These are phyloP conservation scores for Lenzites betulinus DNA, from an alignment of 768 basidiomycete genomes.

Conservation along the genomic window DNA sequence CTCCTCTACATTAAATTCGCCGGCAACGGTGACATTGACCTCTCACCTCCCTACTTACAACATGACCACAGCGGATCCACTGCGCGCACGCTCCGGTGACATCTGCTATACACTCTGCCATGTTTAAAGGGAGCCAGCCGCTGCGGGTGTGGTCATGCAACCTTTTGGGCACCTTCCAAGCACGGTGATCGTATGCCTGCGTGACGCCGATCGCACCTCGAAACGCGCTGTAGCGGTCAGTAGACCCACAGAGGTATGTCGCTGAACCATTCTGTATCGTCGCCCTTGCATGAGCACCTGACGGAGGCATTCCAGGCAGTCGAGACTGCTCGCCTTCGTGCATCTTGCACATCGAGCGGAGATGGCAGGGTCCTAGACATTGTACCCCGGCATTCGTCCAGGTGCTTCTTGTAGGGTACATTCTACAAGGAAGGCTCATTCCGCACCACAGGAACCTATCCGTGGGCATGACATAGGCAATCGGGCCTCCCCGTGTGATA, in stretches of 20 bases:
- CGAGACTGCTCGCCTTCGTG: neutral
- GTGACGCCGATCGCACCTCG: slow-evolving; percentile 9
- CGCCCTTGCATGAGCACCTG: neutral
- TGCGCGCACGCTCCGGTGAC: neutral
- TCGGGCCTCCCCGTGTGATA: slow-evolving; percentile 4
- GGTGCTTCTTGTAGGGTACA: slow-evolving; percentile 8
- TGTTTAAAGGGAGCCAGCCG: neutral
- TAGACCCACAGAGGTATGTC: slow-evolving; percentile 7
- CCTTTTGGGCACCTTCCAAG: neutral
- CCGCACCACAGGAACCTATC: neutral
- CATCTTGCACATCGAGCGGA: neutral
- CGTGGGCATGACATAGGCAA: neutral
- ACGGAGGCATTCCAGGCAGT: too few relatives aligned
- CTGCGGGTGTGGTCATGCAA: slow-evolving; percentile 15
- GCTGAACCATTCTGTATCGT: neutral
- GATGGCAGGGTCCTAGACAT: neutral
- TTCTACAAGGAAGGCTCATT: slow-evolving; percentile 6
- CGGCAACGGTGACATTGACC: too few relatives aligned
- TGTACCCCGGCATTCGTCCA: neutral
- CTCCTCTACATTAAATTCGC: too few relatives aligned
- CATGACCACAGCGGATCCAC: neutral
- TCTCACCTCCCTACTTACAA: too few relatives aligned
- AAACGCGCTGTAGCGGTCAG: neutral
- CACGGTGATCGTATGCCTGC: neutral
- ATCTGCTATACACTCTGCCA: slow-evolving; percentile 6